These are phyloP conservation scores for Solanum acaule DNA, from an alignment of 257 asterid species.

Conservation along the genomic window DNA sequence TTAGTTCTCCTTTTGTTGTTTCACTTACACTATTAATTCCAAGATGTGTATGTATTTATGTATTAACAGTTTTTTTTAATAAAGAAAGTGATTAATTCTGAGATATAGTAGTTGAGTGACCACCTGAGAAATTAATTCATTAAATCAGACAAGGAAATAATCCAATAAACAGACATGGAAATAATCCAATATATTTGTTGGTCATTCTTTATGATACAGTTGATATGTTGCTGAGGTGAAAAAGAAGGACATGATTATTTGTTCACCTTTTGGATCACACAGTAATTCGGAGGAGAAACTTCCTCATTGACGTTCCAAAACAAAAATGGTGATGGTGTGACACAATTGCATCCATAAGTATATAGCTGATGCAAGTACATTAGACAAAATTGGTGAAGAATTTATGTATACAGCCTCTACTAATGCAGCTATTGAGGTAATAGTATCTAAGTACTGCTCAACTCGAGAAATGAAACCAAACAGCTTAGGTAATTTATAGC, in stretches of 20 bases:
- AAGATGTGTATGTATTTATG: neutral
- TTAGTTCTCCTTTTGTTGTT: too few relatives aligned
- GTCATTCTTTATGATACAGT: neutral
- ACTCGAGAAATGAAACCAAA: neutral
- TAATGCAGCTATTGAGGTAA: neutral
- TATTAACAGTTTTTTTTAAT: neutral
- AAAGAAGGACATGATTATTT: slow-evolving; percentile 23
- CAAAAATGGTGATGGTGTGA: slow-evolving; percentile 59
- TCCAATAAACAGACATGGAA: neutral
- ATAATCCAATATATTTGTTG: neutral
- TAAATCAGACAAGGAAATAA: neutral
- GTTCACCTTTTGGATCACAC: slow-evolving; percentile 30
- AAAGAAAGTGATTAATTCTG: neutral
- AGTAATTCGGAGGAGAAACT: slow-evolving; percentile 15
- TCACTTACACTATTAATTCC: neutral
- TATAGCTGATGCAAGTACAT: neutral
- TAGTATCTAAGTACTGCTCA: neutral
- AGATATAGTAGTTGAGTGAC: neutral
- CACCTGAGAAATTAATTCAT: neutral
- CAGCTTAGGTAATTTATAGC: neutral
- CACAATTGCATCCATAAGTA: slow-evolving; percentile 18
- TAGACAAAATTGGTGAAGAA: neutral
- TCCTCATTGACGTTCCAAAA: slow-evolving; percentile 36
- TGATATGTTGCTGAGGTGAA: slow-evolving; percentile 44
- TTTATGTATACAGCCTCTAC: neutral